These are phyloP conservation scores for Heliosperma pusillum DNA, from an alignment of 148 eudicot species.

Conservation along the genomic window DNA sequence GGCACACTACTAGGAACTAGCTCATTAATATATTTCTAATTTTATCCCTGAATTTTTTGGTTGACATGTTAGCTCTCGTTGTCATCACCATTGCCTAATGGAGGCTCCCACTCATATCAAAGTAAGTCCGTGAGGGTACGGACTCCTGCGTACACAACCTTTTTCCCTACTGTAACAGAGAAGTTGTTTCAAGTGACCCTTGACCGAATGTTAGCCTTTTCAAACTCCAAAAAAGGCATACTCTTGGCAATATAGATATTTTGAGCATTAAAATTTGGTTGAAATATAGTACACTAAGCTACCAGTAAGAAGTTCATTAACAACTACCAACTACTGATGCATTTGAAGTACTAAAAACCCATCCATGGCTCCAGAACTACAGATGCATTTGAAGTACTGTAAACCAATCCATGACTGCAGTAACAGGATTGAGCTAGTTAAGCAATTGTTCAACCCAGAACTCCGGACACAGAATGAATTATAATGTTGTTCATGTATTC, in stretches of 20 bases:
- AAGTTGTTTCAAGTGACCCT: background rate
- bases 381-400: background rate
- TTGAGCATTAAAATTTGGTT: background rate
- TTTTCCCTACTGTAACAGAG: background rate
- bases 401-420: background rate
- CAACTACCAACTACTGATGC: background rate
- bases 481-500: background rate
- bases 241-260: background rate
- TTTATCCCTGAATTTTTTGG: background rate
- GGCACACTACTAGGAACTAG: background rate
- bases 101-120: background rate
- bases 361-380: background rate
- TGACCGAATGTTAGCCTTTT: background rate
- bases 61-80: background rate
- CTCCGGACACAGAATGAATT: background rate
- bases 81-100: background rate
- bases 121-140: background rate
- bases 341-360: background rate
- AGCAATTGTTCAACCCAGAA: background rate
- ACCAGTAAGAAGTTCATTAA: background rate
- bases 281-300: background rate
- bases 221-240: background rate
- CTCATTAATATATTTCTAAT: background rate
- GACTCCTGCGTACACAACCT: background rate
- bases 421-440: background rate